Evolutionary conservation across 805 yeast genomes (phyloP), one percentile per base, ranked within the genome.

Genomic region (Ogataea sp.): DNA sequence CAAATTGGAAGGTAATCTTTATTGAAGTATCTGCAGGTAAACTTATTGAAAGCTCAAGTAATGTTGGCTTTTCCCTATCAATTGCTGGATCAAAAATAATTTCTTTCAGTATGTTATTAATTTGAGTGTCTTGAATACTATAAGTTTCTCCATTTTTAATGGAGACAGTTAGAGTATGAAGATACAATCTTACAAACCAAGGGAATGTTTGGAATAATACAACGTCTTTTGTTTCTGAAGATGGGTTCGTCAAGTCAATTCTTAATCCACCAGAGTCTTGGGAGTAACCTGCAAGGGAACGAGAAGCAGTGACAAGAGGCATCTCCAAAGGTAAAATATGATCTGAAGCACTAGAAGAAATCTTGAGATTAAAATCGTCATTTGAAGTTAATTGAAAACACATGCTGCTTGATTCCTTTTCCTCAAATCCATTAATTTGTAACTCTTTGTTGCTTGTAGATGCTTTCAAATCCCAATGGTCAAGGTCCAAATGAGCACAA

Each of bases 221-320:
- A 34, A 89, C 65, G 2, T 59, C 58, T 3, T 78, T 69, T 1
- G 73, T 59, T 5, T 62, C 58, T 3, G 46, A 47, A 1, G 77
- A 62, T 1, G 87, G 84, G 55, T 90, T 93, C n/a, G 64, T 64
- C 50, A 90, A 72, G 10, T 79, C 83, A 0, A 83, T 74, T 54
- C 96, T 78, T 44, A 90, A 68, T 0, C 96, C 96, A 41, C 97
- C 97, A 43, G 76, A 71, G 52, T 87, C 96, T 56, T 84, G 95
- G 2, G 96, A 88, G 53, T 81, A 82, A 1, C 97, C 97, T 0
- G 96, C 86, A 39, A 90, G 70, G 0, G 97, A 84, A 44, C 98
- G 73, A 17, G 93, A 81, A 0, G 83, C 94, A 40, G 55, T 58
- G 2, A 93, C 64, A 2, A 93, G 93, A 0, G 87, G 86, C 2